Base-by-base conservation (phyloP, 352 stramenopile genomes). In the Phytophthora macrochlamydospora region DNA sequence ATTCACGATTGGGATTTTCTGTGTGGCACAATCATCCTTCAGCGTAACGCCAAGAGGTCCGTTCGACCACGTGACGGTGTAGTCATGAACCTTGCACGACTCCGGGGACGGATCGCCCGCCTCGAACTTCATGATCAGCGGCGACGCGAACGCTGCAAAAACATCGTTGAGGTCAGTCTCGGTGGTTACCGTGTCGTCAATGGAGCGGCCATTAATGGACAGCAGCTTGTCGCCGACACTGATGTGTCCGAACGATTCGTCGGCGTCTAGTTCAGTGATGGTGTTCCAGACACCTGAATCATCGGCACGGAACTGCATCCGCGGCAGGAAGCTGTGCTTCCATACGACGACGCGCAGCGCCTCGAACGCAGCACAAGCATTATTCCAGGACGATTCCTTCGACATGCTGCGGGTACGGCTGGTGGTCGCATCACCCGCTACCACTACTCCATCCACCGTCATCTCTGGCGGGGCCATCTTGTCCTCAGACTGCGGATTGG, bases 1-100 rank as follows among this genome's bases (percentile, higher is more conserved):
- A 58, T 95, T 93, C 32, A 95, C 87, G 48, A 95, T 95, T 37
- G 87, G 87, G 33, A 95, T 83, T 63, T 93, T 93, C 54, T 95
- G 84, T 56, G 84, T 93, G 31, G 76, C 75, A 56, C 83, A 91
- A 62, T 95, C 87, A 64, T 96, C 87, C 63, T 94, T 96, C 35
- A 96, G 66, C 44, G 87, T 94, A 7, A 96, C 85, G 42, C 88
- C 88, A 1, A 96, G 71, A 13, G 88, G 88, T 0, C 88, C 88
- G n/a, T 96, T 94, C 37, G 84, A 88, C 88, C 88, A 96, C 60
- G 82, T 93, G 33, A 96, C 85, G 1, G 85, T 89, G 73, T 96
- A 96, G 60, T 94, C 87, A 40, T 92, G 85, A 18, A 95, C 83
- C 53, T 86, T 87, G 58, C 66, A 76, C 7, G 85, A 93, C 51